Evolutionary conservation across 345 rosid genomes (phyloP).

Genomic region (Hypericum perforatum): DNA sequence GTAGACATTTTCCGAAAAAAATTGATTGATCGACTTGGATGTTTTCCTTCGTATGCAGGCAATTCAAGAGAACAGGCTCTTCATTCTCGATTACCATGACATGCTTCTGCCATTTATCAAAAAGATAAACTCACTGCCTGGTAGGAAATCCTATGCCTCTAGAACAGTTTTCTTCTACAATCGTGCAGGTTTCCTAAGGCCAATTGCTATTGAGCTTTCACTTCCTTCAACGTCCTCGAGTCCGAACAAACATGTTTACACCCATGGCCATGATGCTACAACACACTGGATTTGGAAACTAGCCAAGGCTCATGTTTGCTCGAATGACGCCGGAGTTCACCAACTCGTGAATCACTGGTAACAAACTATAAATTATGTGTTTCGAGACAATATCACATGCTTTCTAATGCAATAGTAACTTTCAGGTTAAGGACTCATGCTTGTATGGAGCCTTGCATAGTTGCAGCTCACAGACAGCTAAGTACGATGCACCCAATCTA

Average conservation of each 20-base stretch:
- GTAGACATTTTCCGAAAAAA: not conserved
- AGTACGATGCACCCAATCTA: slow-evolving; percentile 82
- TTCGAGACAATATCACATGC: slow-evolving; percentile 2
- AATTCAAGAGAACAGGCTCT: slow-evolving; percentile 69
- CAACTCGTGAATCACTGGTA: slow-evolving; percentile 96
- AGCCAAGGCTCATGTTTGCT: slow-evolving; percentile 90
- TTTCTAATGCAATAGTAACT: not conserved
- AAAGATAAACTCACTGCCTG: slow-evolving; percentile 62
- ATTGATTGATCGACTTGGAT: not conserved
- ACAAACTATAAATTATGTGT: not conserved
- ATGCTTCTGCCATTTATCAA: slow-evolving; percentile 65
- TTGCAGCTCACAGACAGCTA: slow-evolving; percentile 79
- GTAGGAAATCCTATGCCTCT: slow-evolving; percentile 73
- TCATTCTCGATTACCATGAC: slow-evolving; percentile 79
- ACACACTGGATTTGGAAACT: slow-evolving; percentile 88
- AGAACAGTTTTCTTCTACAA: slow-evolving; percentile 60
- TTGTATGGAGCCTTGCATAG: slow-evolving; percentile 79
- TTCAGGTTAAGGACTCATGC: slow-evolving; percentile 90
- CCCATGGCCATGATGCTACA: slow-evolving; percentile 79
- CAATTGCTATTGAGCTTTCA: slow-evolving; percentile 83
- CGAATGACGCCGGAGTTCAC: slow-evolving; percentile 83
- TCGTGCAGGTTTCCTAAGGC: slow-evolving; percentile 37
- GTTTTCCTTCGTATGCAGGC: slow-evolving; percentile 41
- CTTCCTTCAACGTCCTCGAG: slow-evolving; percentile 49
- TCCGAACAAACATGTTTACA: slow-evolving; percentile 43